Evolutionary conservation across 345 rosid genomes (phyloP).

Genomic region (Heritiera littoralis): DNA sequence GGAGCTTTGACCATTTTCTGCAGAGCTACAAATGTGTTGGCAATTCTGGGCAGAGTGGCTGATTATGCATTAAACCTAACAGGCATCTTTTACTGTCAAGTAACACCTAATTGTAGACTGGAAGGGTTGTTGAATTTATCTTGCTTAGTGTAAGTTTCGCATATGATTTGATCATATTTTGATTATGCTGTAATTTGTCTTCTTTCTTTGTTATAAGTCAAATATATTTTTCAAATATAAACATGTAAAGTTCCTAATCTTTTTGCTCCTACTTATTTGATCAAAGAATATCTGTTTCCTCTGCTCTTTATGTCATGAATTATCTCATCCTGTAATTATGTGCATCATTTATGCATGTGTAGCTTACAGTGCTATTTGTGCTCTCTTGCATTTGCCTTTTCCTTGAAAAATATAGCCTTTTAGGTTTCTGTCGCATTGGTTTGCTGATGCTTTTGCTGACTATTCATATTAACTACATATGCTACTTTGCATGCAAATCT

Average conservation of each 20-base stretch:
- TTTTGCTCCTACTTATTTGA: conserved; percentile 3
- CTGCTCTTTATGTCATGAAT: background rate
- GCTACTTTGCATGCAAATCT: conserved; percentile 31
- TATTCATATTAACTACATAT: background rate
- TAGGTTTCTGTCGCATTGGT: background rate
- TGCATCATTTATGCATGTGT: background rate
- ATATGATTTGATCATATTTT: conserved; percentile 20
- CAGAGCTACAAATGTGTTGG: conserved; percentile 68
- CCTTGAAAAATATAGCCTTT: background rate
- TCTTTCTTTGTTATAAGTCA: background rate
- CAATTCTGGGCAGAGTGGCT: conserved; percentile 63
- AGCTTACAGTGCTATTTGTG: background rate
- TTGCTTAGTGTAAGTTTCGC: conserved; percentile 60
- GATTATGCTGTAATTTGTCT: background rate
- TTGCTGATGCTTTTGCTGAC: background rate
- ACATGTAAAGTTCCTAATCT: background rate
- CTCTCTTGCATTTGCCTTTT: background rate
- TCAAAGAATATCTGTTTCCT: conserved; percentile 1
- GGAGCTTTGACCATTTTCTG: conserved; percentile 32
- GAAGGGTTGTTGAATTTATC: conserved; percentile 42
- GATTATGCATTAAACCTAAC: conserved; percentile 70
- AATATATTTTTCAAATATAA: background rate
- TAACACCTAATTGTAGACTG: conserved; percentile 40
- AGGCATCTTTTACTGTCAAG: conserved; percentile 76
- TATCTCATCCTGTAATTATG: background rate